Evolutionary conservation across 169 alveolate species (phyloP).

Genomic region (Plasmodium inui): DNA sequence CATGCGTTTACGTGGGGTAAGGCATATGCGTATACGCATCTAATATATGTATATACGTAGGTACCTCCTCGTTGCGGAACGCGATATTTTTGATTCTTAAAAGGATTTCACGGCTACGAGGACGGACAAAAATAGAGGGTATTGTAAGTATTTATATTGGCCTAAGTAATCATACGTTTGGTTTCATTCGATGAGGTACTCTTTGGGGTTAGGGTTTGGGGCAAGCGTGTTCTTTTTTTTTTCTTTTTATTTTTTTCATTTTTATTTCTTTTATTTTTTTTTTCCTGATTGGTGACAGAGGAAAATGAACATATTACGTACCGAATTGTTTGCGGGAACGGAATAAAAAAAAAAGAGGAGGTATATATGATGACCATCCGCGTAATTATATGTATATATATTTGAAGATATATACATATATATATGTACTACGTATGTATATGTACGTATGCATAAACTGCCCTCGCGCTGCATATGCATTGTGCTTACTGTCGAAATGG

Average conservation of each 20-base stretch:
- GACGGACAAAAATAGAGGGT: neutral
- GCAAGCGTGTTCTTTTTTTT: neutral
- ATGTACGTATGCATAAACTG: neutral
- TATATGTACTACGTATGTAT: neutral
- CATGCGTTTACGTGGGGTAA: neutral
- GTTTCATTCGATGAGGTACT: neutral
- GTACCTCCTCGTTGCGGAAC: neutral
- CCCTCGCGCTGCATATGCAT: neutral
- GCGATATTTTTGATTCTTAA: neutral
- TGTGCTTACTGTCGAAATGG: neutral
- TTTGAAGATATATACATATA: neutral
- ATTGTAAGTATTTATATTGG: neutral
- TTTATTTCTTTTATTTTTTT: too few species aligned
- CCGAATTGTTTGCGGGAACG: neutral
- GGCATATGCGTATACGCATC: neutral
- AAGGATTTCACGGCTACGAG: neutral
- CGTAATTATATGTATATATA: neutral
- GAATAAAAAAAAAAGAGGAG: neutral
- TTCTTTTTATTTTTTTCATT: too few species aligned
- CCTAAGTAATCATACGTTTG: neutral
- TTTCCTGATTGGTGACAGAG: neutral
- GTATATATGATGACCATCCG: neutral
- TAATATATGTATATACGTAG: neutral
- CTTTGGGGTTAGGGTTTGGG: neutral
- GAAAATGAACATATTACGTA: neutral